Percentiles rank a stretch among this genome's conserved stretches.
phyloP scores from a whole-genome alignment of 1,284 basidiomycete genomes.

The Entoloma clypeatum region DNA sequence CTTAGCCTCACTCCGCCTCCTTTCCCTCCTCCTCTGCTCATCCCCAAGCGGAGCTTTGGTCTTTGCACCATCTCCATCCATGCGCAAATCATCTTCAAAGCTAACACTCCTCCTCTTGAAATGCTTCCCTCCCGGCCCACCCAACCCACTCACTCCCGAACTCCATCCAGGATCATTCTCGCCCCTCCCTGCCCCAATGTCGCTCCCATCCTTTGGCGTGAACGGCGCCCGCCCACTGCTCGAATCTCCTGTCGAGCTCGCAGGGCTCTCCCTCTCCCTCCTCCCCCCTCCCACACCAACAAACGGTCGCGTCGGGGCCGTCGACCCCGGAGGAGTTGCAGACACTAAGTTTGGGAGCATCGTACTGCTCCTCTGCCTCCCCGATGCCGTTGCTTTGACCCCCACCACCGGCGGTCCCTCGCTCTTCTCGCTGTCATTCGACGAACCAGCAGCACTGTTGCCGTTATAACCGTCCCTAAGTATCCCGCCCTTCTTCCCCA shows the following conservation, averaged over 20 bases:
- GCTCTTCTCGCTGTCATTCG: too few relatives aligned
- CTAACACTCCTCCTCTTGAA: slow-evolving; percentile 56
- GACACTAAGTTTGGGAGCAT: slow-evolving; percentile 18
- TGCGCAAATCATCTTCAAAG: slow-evolving; percentile 44
- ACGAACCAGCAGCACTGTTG: too few relatives aligned
- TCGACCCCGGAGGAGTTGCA: slow-evolving; percentile 1
- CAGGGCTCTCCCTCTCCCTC: slow-evolving; percentile 57
- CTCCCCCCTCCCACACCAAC: slow-evolving; percentile 41
- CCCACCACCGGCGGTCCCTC: too few relatives aligned
- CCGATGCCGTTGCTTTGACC: slow-evolving; percentile 2
- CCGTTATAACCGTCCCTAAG: not conserved
- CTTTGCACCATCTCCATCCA: slow-evolving; percentile 20
- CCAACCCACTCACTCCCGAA: slow-evolving; percentile 33
- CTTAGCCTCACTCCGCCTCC: slow-evolving; percentile 70
- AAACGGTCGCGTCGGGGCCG: slow-evolving; percentile 43
- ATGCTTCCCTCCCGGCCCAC: slow-evolving; percentile 32
- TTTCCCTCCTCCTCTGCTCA: slow-evolving; percentile 57
- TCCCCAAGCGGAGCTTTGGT: slow-evolving; percentile 30
- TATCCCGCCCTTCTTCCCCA: not conserved
- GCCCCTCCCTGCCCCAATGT: slow-evolving; percentile 42
- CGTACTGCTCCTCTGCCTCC: slow-evolving; percentile 25
- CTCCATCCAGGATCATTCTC: slow-evolving; percentile 21
- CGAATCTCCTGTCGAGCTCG: slow-evolving; percentile 76
- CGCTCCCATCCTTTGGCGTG: slow-evolving; percentile 73
- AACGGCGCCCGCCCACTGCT: slow-evolving; percentile 67